Evolutionary conservation across 2,329 filamentous ascomycete genomes (phyloP), one percentile per base, ranked within the genome.

Genomic region (Plenodomus biglobosus): DNA sequence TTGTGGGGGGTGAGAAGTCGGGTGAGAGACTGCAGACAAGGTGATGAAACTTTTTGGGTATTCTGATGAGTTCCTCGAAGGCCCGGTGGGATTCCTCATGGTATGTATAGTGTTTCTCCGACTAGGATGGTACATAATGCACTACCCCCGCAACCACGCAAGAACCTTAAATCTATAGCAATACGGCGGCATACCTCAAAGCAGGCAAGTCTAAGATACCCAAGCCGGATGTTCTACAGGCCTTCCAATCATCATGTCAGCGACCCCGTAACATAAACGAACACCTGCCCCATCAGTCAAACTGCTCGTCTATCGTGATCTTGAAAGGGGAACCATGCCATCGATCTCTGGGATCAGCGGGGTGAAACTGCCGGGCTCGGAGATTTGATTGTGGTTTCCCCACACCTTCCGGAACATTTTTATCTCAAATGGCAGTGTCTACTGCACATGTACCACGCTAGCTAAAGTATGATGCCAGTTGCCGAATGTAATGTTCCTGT

Each of bases 1-100:
- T 67, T 48, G 19, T 55, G 40, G 17, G 22, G 19, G 20, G 32
- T 39, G 38, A 8, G 20, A 8, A 42, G 3, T 24, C 21, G 39
- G 32, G 38, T 8, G n/a, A 24, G 10, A 15, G 27, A 11, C 6
- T 32, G 27, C 27, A 32, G 27, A 11, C 6, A 32, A 32, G 15
- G 27, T 32, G 27, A 32, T 8, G 8, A 11, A 10, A 3, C 3
- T 6, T 10, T 10, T 7, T 32, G 27, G 15, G 6, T 11, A 24
- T 24, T 24, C 22, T 24, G 22, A 24, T 6, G 6, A 24, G 5
- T 24, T 24, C 6, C 22, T 6, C 22, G 22, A 24, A 24, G 22
- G 22, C 22, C 6, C 22, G 10, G 22, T 10, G 22, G 22, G 22
- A 24, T 10, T 24, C 10, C 10, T 5, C 22, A 5, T 24, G 22